These are phyloP conservation scores for Misopates orontium DNA, from an alignment of 257 asterid genomes.

Conservation along the genomic window DNA sequence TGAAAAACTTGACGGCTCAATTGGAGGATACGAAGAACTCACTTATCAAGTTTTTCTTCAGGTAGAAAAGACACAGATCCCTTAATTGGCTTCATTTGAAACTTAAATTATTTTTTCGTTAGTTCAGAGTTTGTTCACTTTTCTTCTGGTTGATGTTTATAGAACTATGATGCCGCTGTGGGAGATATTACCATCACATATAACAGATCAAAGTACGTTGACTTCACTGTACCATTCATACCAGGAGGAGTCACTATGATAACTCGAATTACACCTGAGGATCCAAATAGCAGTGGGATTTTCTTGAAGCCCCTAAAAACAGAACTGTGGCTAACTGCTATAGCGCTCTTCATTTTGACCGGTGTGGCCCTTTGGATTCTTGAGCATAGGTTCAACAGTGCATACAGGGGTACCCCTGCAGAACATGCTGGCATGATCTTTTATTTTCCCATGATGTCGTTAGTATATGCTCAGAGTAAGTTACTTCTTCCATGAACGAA, in stretches of 20 bases:
- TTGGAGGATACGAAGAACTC: conserved; percentile 14
- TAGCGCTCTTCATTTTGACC: conserved; percentile 31
- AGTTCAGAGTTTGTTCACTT: not conserved
- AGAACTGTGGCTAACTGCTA: conserved; percentile 42
- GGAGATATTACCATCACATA: conserved; percentile 51
- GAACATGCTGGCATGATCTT: conserved; percentile 9
- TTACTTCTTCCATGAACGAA: not conserved
- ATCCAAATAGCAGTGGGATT: conserved; percentile 27
- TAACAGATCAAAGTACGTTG: conserved; percentile 40
- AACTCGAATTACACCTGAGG: conserved; percentile 31
- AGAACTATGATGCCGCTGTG: conserved; percentile 46
- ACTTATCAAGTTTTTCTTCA: conserved; percentile 22
- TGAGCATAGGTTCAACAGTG: conserved; percentile 37
- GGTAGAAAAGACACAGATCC: conserved; percentile 6
- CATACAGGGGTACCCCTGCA: conserved; percentile 22
- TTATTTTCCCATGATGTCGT: conserved; percentile 16
- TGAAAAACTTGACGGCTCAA: not conserved
- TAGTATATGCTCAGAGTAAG: conserved; percentile 14
- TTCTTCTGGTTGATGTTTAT: conserved; percentile 14
- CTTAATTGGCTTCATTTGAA: not conserved
- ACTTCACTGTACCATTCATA: conserved; percentile 45
- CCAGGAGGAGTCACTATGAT: conserved; percentile 41
- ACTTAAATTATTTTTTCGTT: not conserved
- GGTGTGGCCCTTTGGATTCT: conserved; percentile 44
- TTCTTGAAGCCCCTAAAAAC: conserved; percentile 41